phyloP scores from a whole-genome alignment of 169 alveolate genomes.

The Eimeria nieschulzi region DNA sequence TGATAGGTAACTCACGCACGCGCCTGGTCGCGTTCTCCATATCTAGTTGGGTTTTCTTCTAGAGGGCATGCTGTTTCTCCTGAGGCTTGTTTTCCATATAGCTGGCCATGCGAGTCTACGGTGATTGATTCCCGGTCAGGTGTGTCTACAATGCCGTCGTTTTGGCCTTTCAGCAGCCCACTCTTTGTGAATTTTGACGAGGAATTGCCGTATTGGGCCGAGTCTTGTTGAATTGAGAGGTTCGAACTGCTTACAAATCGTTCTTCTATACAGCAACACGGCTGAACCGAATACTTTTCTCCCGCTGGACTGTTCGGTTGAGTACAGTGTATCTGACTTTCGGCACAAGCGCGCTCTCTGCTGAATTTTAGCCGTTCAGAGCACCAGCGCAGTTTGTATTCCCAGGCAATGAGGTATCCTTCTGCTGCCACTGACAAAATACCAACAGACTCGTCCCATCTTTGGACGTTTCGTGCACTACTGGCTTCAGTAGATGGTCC shows the following conservation, averaged over 20 bases:
- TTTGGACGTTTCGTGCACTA: neutral
- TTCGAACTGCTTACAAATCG: neutral
- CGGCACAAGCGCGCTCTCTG: neutral
- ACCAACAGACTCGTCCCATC: neutral
- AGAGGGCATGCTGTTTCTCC: conserved; percentile 4
- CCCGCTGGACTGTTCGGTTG: neutral
- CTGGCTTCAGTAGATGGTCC: neutral
- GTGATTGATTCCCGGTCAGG: too few relatives aligned
- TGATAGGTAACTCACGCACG: conserved; percentile 58
- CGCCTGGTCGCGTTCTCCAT: conserved; percentile 28
- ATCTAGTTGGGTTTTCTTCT: neutral
- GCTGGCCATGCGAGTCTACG: too few relatives aligned
- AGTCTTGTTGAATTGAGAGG: neutral
- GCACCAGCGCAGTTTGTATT: conserved; percentile 4
- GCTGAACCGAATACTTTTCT: conserved; percentile 3
- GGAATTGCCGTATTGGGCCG: neutral
- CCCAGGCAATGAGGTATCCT: conserved; percentile 44
- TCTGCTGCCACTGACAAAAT: conserved; percentile 46
- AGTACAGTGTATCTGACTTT: too few relatives aligned
- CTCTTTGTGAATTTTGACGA: neutral
- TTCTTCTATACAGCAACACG: neutral
- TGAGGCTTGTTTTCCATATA: neutral
- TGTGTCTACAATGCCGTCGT: too few relatives aligned
- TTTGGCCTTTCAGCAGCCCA: too few relatives aligned
- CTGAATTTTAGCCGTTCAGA: neutral